phyloP scores from a whole-genome alignment of 495 filamentous ascomycete genomes.

The Talaromyces ruber region DNA sequence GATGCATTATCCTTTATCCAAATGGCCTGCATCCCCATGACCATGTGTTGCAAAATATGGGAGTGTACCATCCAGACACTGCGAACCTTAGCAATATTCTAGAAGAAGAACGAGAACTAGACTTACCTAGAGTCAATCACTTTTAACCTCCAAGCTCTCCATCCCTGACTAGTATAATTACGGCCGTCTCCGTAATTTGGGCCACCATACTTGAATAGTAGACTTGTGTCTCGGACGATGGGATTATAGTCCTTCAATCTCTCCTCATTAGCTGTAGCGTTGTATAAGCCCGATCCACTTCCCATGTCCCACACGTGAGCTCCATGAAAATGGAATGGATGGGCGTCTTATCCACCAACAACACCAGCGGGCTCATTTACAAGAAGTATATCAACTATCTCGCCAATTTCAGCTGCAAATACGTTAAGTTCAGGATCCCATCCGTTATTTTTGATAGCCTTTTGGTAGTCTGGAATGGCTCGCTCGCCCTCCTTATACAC shows the following conservation, averaged over 20 bases:
- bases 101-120: neutral
- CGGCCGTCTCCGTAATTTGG: constrained; percentile 21
- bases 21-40: constrained; percentile 46
- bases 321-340: constrained; percentile 55
- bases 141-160: constrained; percentile 50
- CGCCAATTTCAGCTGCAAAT: constrained; percentile 46
- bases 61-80: constrained; percentile 59
- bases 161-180: constrained; percentile 26
- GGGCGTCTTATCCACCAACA: constrained; percentile 42
- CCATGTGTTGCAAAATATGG: constrained; percentile 49
- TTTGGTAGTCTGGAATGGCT: constrained; percentile 27
- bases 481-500: constrained; percentile 41
- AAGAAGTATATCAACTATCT: constrained; percentile 55
- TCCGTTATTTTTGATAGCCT: constrained; percentile 21
- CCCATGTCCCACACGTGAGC: constrained; percentile 52
- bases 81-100: neutral
- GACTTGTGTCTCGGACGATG: constrained; percentile 44
- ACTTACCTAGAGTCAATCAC: constrained; percentile 31
- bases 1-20: constrained; percentile 42
- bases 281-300: constrained; percentile 45
- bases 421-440: constrained; percentile 42
- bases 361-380: constrained; percentile 36
- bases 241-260: constrained; percentile 33
- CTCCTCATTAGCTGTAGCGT: constrained; percentile 42
- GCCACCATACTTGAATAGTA: constrained; percentile 40